Base-by-base conservation (phyloP, 202 grass and related monocot genomes). In the Carex sylvatica region DNA sequence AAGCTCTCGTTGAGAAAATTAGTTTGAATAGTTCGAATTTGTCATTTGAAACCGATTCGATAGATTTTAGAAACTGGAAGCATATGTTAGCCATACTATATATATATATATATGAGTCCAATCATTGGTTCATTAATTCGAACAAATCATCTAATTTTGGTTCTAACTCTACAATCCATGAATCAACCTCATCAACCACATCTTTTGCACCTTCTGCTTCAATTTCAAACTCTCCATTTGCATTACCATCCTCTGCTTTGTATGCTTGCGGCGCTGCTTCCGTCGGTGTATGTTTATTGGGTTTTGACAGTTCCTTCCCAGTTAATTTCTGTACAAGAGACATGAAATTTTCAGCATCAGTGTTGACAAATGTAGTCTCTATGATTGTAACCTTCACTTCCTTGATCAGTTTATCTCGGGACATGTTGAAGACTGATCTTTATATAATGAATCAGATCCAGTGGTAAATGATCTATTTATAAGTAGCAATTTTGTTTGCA, bases 321-420 rank as follows among this genome's bases (percentile, higher is more conserved):
- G 94, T 97, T 60, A 97, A 90, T 67, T 81, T 82, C 87, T 97
- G 87, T 74, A 97, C 94, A 70, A 93, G 86, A 31, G 91, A 62
- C 83, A 88, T 93, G 87, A 97, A 97, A 87, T 89, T 87, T 38
- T 83, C 83, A 3, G 85, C 85, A 66, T 97, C 89, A 75, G 94
- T 88, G 61, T 85, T 74, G 64, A 97, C 80, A 61, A 87, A 90
- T 83, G 78, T 85, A 47, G 87, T 97, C 84, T 89, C 94, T 84
- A 91, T 88, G 81, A 91, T 79, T 72, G 83, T 97, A n/a, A 97
- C 85, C 86, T 91, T 97, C 33, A 91, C 85, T 38, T 73, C 26
- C 70, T 42, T 33, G 12, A 33, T 28, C 28, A 28, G 2, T 33
- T 16, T 73, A 10, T 51, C 70, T 9, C 19, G 19, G 1, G 42